Conservation (phyloP, 306 rosid genomes). For the Begonia fuchsioides region DNA sequence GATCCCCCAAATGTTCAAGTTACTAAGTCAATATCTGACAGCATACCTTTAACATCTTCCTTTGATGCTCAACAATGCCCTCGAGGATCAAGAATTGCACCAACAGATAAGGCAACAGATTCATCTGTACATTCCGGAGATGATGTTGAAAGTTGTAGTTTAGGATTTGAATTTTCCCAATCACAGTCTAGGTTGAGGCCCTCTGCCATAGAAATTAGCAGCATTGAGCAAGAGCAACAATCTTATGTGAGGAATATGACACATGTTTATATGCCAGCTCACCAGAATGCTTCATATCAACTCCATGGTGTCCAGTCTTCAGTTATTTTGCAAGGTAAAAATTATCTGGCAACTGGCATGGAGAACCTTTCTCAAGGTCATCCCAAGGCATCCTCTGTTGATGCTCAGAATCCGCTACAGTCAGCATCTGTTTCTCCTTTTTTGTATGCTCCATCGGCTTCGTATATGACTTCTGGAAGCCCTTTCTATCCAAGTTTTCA, state of each 20-base stretch:
- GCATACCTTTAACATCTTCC: constrained; percentile 12
- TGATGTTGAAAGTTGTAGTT: constrained; percentile 12
- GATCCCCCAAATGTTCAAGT: constrained; percentile 10
- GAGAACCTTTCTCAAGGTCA: constrained; percentile 24
- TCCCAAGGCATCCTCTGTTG: constrained; percentile 27
- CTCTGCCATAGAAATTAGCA: constrained; percentile 12
- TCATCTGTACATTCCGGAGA: constrained; percentile 12
- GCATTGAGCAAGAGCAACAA: constrained; percentile 16
- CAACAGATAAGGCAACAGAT: constrained; percentile 13
- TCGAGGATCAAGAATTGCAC: constrained; percentile 13
- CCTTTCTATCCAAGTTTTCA: constrained; percentile 32
- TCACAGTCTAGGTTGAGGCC: constrained; percentile 14
- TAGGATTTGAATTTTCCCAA: constrained; percentile 13
- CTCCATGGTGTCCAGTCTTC: constrained; percentile 21
- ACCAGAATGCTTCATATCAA: constrained; percentile 19
- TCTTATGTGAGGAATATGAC: constrained; percentile 12
- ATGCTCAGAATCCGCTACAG: constrained; percentile 28
- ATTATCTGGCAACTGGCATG: constrained; percentile 19
- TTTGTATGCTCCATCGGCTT: constrained; percentile 31
- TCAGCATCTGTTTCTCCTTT: constrained; percentile 29
- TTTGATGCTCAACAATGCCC: constrained; percentile 12
- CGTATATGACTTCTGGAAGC: constrained; percentile 33
- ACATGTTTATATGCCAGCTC: constrained; percentile 17
- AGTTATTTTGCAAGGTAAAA: constrained; percentile 27
- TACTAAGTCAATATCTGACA: constrained; percentile 8